A percentile compares a stretch with the other conserved stretches of the same genome.
Conservation (phyloP, 2,329 filamentous ascomycete species). For the Dryadomyces quercivorus region DNA sequence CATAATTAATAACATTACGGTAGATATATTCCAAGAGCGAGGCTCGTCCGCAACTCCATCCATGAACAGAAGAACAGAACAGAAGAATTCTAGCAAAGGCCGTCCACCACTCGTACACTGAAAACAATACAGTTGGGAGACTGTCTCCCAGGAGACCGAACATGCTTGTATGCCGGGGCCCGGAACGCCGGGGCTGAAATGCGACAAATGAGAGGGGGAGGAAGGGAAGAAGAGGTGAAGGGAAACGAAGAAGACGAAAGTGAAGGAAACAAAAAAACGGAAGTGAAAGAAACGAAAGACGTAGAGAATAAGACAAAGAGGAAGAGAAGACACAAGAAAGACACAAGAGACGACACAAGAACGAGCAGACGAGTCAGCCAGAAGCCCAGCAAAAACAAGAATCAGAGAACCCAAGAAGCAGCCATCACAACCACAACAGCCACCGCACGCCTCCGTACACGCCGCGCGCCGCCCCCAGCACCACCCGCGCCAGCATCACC, state of each 20-base stretch:
- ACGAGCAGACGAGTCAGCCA: not conserved
- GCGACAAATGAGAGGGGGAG: not conserved
- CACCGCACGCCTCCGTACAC: conserved; percentile 53
- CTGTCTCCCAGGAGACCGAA: too few species aligned
- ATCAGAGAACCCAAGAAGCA: not conserved
- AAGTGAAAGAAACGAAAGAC: not conserved
- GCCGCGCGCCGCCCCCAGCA: conserved; percentile 50
- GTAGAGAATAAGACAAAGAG: too few species aligned
- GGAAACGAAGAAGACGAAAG: not conserved
- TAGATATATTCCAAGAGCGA: not conserved
- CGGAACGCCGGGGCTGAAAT: not conserved
- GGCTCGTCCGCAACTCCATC: not conserved
- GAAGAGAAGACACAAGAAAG: not conserved
- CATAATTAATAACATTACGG: not conserved
- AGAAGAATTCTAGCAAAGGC: too few species aligned
- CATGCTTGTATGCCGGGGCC: not conserved
- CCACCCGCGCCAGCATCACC: conserved; percentile 61
- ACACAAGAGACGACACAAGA: too few species aligned
- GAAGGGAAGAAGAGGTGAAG: not conserved
- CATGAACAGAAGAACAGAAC: too few species aligned
- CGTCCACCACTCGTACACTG: too few species aligned
- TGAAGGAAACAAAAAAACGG: not conserved
- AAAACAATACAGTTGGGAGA: too few species aligned
- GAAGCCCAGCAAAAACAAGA: not conserved
- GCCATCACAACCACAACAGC: conserved; percentile 65